Percentiles rank a stretch among this genome's conserved stretches.
Evolutionary conservation across 805 yeast genomes (phyloP).

Genomic region (Kuraishia floccosa): DNA sequence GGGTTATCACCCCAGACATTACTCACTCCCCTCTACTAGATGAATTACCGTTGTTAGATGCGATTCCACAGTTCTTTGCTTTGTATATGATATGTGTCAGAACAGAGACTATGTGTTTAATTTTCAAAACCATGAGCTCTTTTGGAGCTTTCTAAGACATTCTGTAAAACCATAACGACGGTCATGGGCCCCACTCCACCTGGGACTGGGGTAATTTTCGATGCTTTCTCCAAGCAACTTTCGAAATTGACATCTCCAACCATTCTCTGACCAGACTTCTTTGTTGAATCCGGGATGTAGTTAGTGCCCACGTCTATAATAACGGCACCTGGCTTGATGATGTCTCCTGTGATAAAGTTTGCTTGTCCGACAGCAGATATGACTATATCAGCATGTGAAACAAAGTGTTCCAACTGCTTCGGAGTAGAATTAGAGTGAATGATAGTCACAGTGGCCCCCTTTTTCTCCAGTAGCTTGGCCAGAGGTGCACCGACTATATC

Average conservation of each 20-base stretch:
- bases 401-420: constrained; percentile 30
- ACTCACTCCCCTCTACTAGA: too few relatives aligned
- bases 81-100: too few relatives aligned
- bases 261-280: constrained; percentile 58
- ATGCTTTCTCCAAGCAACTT: constrained; percentile 40
- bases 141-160: constrained; percentile 61
- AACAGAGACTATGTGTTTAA: too few relatives aligned
- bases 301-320: constrained; percentile 82
- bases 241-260: constrained; percentile 74
- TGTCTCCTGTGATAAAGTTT: constrained; percentile 59
- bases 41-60: too few relatives aligned
- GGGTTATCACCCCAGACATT: too few relatives aligned
- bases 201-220: constrained; percentile 76
- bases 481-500: constrained; percentile 82
- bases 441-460: constrained; percentile 66
- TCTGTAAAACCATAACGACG: constrained; percentile 69
- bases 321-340: constrained; percentile 58
- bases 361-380: constrained; percentile 71
- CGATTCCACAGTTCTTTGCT: too few relatives aligned
- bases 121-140: too few relatives aligned
- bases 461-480: constrained; percentile 55
- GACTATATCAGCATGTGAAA: constrained; percentile 62
- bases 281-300: constrained; percentile 52
- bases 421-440: constrained; percentile 59
- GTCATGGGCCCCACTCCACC: constrained; percentile 95